phyloP scores from a whole-genome alignment of 2,329 filamentous ascomycete genomes.

The Alternaria brassicicola region DNA sequence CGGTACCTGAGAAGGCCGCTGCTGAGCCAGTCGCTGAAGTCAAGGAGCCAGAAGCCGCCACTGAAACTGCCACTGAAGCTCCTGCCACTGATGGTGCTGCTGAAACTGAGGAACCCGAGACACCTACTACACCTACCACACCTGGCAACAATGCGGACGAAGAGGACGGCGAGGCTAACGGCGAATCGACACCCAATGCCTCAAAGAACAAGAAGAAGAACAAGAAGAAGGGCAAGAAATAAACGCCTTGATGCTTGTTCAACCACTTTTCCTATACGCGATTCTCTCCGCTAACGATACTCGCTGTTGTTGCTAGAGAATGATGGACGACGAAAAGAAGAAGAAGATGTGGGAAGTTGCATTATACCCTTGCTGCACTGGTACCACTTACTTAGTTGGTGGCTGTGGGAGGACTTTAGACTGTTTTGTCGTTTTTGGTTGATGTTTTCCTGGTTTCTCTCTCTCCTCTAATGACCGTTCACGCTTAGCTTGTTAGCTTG shows the following conservation, averaged over 20 bases:
- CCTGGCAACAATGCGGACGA: conserved; percentile 4
- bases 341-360: conserved; percentile 7
- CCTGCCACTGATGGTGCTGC: neutral
- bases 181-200: conserved; percentile 5
- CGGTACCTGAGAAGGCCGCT: neutral
- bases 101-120: conserved; percentile 1
- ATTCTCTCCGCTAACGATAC: neutral
- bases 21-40: conserved; percentile 2
- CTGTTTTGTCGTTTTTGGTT: neutral
- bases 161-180: conserved; percentile 3
- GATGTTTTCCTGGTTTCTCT: neutral
- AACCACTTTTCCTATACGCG: neutral
- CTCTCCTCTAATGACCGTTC: neutral
- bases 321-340: neutral
- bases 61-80: neutral
- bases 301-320: neutral
- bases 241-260: neutral
- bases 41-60: neutral
- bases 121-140: conserved; percentile 7
- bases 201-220: conserved; percentile 23
- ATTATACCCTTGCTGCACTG: conserved; percentile 14
- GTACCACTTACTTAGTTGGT: neutral
- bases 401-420: conserved; percentile 8
- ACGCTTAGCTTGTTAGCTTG: neutral
- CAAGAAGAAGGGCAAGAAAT: conserved; percentile 28